phyloP scores from a whole-genome alignment of 2,329 filamentous ascomycete species.

The Aspergillus chevalieri region DNA sequence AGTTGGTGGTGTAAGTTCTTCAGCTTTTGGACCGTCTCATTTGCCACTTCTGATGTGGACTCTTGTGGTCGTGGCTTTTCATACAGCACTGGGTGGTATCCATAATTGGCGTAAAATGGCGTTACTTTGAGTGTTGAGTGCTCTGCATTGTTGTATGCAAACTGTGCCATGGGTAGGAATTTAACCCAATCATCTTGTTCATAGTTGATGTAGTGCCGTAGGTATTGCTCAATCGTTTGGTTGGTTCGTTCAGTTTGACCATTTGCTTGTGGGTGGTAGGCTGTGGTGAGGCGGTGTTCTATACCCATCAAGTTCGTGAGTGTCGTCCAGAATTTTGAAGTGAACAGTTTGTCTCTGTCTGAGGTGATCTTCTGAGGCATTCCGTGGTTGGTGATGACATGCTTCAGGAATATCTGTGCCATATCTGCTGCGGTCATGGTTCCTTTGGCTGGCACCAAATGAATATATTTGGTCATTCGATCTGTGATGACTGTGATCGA shows the following conservation, averaged over 20 bases:
- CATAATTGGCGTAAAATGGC: background rate
- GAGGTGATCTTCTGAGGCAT: background rate
- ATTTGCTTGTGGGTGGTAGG: background rate
- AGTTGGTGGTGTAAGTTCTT: background rate
- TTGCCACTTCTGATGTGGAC: background rate
- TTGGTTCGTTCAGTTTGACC: slow-evolving; percentile 3
- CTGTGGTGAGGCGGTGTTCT: background rate
- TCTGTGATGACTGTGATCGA: too few species aligned
- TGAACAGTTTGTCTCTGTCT: background rate
- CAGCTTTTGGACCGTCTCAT: background rate
- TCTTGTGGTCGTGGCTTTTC: background rate
- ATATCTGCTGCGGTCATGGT: too few species aligned
- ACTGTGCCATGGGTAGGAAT: background rate
- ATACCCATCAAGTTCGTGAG: background rate
- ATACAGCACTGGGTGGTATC: background rate
- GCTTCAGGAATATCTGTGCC: too few species aligned
- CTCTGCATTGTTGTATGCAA: background rate
- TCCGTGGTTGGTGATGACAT: too few species aligned
- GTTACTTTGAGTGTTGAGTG: background rate
- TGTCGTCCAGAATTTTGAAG: background rate
- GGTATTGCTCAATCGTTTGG: slow-evolving; percentile 6
- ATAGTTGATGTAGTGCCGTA: slow-evolving; percentile 6
- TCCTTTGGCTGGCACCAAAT: too few species aligned
- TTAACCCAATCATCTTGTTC: slow-evolving; percentile 3
- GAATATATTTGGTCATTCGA: too few species aligned